phyloP scores from a whole-genome alignment of 345 rosid genomes.

The Eucalyptus shirleyi region DNA sequence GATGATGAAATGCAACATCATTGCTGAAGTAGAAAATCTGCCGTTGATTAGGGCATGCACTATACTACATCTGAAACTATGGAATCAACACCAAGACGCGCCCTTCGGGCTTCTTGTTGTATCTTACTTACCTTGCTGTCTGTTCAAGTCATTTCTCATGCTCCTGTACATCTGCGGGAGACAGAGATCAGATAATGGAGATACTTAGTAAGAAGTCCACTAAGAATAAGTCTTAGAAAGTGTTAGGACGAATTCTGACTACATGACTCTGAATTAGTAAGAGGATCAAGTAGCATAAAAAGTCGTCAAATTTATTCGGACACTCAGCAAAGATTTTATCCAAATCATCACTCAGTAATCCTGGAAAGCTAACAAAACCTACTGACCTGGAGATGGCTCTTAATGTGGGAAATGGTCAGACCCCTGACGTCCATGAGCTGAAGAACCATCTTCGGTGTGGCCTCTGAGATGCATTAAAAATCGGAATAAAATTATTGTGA shows the following conservation, averaged over 20 bases:
- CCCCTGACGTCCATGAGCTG: slow-evolving; percentile 97
- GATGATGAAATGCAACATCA: neutral
- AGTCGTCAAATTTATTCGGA: neutral
- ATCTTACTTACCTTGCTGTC: slow-evolving; percentile 36
- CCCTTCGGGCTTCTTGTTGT: neutral
- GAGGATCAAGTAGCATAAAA: neutral
- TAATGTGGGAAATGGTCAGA: slow-evolving; percentile 95
- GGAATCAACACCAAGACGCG: neutral
- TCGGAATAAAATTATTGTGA: neutral
- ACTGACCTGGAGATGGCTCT: slow-evolving; percentile 95
- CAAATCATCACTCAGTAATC: neutral
- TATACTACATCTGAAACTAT: neutral
- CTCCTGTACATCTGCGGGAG: slow-evolving; percentile 86
- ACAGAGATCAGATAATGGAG: neutral
- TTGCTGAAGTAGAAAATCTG: neutral
- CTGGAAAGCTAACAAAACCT: neutral
- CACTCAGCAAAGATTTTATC: neutral
- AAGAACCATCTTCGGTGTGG: slow-evolving; percentile 95
- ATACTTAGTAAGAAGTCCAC: neutral
- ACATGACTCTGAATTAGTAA: neutral
- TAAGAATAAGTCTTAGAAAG: neutral
- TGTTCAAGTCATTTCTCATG: slow-evolving; percentile 59
- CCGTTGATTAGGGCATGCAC: neutral
- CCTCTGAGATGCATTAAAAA: slow-evolving; percentile 23
- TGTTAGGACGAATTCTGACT: neutral